A percentile compares a stretch with the other conserved stretches of the same genome.
phyloP scores from a whole-genome alignment of 2,329 filamentous ascomycete species.

The Penicillium sp. region DNA sequence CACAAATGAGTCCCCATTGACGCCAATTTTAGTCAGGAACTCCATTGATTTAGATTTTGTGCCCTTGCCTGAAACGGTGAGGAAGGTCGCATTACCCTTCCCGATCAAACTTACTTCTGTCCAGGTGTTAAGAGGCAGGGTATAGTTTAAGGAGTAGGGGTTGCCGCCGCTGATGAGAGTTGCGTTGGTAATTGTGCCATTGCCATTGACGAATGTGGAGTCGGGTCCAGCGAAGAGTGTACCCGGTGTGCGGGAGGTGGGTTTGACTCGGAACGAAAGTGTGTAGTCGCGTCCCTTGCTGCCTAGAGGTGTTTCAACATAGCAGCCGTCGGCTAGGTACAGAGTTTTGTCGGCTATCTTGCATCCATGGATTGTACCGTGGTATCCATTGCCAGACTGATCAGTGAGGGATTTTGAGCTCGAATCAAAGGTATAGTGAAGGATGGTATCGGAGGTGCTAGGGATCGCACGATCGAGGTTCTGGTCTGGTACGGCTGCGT shows the following conservation, averaged over 20 bases:
- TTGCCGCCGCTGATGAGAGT: slow-evolving; percentile 42
- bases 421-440: slow-evolving; percentile 44
- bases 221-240: slow-evolving; percentile 46
- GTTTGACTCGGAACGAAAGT: slow-evolving; percentile 48
- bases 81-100: slow-evolving; percentile 37
- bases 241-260: slow-evolving; percentile 34
- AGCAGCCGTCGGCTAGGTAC: slow-evolving; percentile 39
- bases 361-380: slow-evolving; percentile 46
- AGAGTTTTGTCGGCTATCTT: slow-evolving; percentile 29
- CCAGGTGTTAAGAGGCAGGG: slow-evolving; percentile 40
- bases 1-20: slow-evolving; percentile 13
- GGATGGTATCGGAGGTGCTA: slow-evolving; percentile 42
- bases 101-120: slow-evolving; percentile 37
- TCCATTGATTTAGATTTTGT: slow-evolving; percentile 6
- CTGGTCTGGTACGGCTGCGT: slow-evolving; percentile 45
- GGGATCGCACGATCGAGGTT: slow-evolving; percentile 49
- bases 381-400: slow-evolving; percentile 32
- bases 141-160: slow-evolving; percentile 43
- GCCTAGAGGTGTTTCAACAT: slow-evolving; percentile 47
- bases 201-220: slow-evolving; percentile 41
- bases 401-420: slow-evolving; percentile 32
- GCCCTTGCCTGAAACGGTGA: slow-evolving; percentile 14
- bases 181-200: slow-evolving; percentile 35
- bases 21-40: slow-evolving; percentile 10
- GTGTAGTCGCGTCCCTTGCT: slow-evolving; percentile 59